phyloP scores from a whole-genome alignment of 805 yeast species.

The Saturnispora saitoi region DNA sequence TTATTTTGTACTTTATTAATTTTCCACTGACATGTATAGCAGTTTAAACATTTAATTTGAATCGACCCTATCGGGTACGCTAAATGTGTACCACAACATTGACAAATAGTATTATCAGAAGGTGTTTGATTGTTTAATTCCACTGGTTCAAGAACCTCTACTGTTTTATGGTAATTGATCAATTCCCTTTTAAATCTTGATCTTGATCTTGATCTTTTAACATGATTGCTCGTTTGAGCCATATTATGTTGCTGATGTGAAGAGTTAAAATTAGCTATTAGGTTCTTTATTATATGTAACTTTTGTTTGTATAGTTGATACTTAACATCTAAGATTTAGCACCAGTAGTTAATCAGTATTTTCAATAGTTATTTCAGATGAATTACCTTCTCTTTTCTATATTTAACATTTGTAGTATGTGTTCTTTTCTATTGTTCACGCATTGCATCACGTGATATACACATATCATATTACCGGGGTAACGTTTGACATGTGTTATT shows the following conservation, averaged over 20 bases:
- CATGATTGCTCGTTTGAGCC: not conserved
- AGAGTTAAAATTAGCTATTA: too few species aligned
- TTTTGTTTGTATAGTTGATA: too few species aligned
- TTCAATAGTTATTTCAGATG: too few species aligned
- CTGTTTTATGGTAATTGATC: not conserved
- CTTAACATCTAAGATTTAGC: too few species aligned
- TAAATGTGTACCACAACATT: constrained; percentile 15
- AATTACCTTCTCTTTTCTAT: too few species aligned
- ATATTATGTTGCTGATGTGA: not conserved
- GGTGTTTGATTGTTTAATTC: not conserved
- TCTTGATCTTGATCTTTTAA: not conserved
- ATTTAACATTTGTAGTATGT: too few species aligned
- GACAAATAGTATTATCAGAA: constrained; percentile 1
- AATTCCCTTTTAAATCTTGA: not conserved
- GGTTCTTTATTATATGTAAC: too few species aligned
- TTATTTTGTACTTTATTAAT: not conserved
- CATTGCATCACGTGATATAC: too few species aligned
- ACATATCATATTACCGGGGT: too few species aligned
- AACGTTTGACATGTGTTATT: too few species aligned
- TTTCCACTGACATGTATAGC: constrained; percentile 10
- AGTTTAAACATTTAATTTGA: constrained; percentile 13
- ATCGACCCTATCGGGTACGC: constrained; percentile 11
- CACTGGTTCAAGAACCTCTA: not conserved
- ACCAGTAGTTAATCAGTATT: too few species aligned
- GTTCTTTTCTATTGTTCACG: too few species aligned